Conservation (phyloP, 129 eudicot species). For the Arctium minus region DNA sequence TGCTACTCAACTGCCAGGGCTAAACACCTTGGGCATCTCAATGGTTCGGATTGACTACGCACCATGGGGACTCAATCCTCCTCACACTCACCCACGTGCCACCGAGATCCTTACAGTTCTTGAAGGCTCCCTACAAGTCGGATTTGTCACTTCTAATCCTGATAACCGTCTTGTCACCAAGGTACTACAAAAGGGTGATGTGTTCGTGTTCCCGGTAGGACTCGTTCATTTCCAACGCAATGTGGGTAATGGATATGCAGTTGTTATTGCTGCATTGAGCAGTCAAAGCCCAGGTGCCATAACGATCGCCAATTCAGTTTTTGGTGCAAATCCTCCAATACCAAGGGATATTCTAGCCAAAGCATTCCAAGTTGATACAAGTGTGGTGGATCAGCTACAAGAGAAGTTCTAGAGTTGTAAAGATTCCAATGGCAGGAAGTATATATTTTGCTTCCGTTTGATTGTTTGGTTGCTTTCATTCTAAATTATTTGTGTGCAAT, state of each 20-base stretch:
- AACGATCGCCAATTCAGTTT: constrained; percentile 34
- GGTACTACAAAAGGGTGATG: constrained; percentile 20
- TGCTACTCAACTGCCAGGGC: constrained; percentile 32
- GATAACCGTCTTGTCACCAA: background rate
- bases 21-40: constrained; percentile 44
- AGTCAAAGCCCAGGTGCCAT: constrained; percentile 47
- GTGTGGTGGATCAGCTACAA: constrained; percentile 12
- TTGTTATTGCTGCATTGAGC: constrained; percentile 25
- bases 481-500: constrained; percentile 3
- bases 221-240: constrained; percentile 27
- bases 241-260: background rate
- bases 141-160: constrained; percentile 44
- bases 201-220: constrained; percentile 27
- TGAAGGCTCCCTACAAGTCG: constrained; percentile 38
- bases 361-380: constrained; percentile 9
- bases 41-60: constrained; percentile 43
- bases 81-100: constrained; percentile 44
- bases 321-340: constrained; percentile 44
- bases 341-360: constrained; percentile 28
- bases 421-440: background rate
- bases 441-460: background rate
- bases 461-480: constrained; percentile 9
- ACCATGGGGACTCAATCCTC: constrained; percentile 44
- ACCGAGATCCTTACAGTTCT: constrained; percentile 37
- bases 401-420: constrained; percentile 17